A percentile compares a stretch with the other conserved stretches of the same genome.
These are phyloP conservation scores for Oxyria digyna DNA, from an alignment of 148 eudicot genomes.

Conservation along the genomic window DNA sequence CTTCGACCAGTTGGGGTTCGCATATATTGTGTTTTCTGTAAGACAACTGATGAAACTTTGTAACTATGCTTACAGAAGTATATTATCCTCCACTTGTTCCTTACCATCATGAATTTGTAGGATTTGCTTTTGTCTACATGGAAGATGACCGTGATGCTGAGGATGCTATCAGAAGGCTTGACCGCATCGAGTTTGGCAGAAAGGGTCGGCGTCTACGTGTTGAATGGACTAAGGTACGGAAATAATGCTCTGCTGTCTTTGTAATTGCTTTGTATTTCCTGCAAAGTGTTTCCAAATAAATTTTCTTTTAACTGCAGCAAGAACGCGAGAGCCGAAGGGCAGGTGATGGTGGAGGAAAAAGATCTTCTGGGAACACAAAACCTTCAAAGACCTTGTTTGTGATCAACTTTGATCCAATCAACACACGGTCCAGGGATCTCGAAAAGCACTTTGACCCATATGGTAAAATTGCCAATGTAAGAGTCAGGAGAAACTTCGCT, in stretches of 20 bases:
- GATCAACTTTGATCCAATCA: constrained; percentile 58
- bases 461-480: constrained; percentile 56
- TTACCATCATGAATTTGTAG: constrained; percentile 25
- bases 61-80: constrained; percentile 11
- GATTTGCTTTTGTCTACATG: constrained; percentile 81
- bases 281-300: background rate
- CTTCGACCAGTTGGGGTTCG: constrained; percentile 15
- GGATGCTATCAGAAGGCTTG: constrained; percentile 62
- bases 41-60: background rate
- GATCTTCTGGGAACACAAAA: constrained; percentile 40
- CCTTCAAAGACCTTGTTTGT: constrained; percentile 84
- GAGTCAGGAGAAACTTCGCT: constrained; percentile 65
- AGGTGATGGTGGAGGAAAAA: constrained; percentile 33
- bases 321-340: constrained; percentile 65
- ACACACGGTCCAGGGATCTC: constrained; percentile 59
- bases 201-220: constrained; percentile 70
- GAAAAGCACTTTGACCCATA: constrained; percentile 69
- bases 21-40: constrained; percentile 11
- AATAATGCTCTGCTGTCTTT: background rate
- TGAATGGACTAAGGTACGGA: constrained; percentile 87
- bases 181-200: constrained; percentile 63
- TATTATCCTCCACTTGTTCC: constrained; percentile 16
- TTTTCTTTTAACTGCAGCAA: constrained; percentile 36
- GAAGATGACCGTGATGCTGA: constrained; percentile 85
- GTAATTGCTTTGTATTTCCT: background rate